Percentiles rank a stretch among this genome's conserved stretches.
These are phyloP conservation scores for Ophiostoma triangulosporum DNA, from an alignment of 2,329 filamentous ascomycete genomes.

Conservation along the genomic window DNA sequence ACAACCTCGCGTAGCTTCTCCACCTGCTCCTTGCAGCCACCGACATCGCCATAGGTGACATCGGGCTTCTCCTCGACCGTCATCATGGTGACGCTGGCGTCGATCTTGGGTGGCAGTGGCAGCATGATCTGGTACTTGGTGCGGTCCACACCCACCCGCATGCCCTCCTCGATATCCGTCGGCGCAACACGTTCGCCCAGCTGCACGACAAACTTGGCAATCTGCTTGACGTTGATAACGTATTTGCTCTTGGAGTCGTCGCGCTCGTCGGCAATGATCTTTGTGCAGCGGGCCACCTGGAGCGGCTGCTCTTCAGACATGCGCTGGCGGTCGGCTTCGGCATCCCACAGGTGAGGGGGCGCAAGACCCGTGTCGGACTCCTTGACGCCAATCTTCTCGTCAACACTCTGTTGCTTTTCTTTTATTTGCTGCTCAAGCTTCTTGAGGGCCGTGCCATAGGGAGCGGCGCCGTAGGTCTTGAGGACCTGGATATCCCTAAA, in stretches of 20 bases:
- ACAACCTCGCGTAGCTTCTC: conserved; percentile 98
- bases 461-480: conserved; percentile 95
- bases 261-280: conserved; percentile 96
- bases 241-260: conserved; percentile 98
- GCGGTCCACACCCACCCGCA: conserved; percentile 94
- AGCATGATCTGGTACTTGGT: conserved; percentile 99
- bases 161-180: conserved; percentile 98
- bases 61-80: conserved; percentile 99
- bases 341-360: conserved; percentile 96
- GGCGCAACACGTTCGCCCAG: conserved; percentile 92
- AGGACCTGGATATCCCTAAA: conserved; percentile 93
- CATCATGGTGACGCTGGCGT: conserved; percentile 99
- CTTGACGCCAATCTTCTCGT: conserved; percentile 94
- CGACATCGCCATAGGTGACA: conserved; percentile 96
- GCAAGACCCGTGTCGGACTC: conserved; percentile 98
- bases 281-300: conserved; percentile 94
- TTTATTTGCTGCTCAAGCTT: conserved; percentile 99
- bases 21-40: conserved; percentile 98
- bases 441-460: conserved; percentile 86
- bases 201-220: conserved; percentile 98
- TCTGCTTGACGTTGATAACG: conserved; percentile 99
- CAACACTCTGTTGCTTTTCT: conserved; percentile 93
- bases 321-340: conserved; percentile 91
- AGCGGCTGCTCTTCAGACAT: conserved; percentile 98
- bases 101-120: conserved; percentile 93